These are phyloP conservation scores for Immersiella caudata DNA, from an alignment of 495 filamentous ascomycete genomes.

Conservation along the genomic window DNA sequence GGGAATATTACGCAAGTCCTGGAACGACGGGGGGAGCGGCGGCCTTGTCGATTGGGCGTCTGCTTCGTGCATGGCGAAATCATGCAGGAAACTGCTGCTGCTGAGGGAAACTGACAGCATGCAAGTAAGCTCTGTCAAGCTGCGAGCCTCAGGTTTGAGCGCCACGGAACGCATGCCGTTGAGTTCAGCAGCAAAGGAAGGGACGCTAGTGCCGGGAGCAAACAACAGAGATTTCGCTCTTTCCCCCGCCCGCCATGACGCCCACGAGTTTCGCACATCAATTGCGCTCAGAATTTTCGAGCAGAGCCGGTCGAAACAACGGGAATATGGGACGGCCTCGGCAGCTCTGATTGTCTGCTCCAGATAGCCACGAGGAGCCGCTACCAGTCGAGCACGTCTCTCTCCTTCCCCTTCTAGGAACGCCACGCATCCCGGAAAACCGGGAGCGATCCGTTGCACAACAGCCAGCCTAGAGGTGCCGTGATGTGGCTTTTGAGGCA, in stretches of 20 bases:
- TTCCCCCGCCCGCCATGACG: background rate
- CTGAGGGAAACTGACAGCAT: background rate
- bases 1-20: background rate
- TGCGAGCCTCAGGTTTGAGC: slow-evolving; percentile 4
- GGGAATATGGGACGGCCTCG: background rate
- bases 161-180: slow-evolving; percentile 2
- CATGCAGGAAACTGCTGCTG: background rate
- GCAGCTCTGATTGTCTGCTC: background rate
- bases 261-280: background rate
- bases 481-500: background rate
- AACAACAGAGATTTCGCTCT: slow-evolving; percentile 24
- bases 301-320: background rate
- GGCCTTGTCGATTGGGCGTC: slow-evolving; percentile 9
- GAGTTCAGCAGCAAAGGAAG: background rate
- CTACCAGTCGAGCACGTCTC: background rate
- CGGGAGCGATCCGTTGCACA: slow-evolving; percentile 15
- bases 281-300: background rate
- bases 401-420: slow-evolving; percentile 24
- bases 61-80: background rate
- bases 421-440: slow-evolving; percentile 21
- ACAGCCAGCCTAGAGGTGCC: background rate
- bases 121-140: slow-evolving; percentile 4
- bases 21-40: background rate
- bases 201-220: slow-evolving; percentile 12
- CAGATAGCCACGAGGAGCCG: background rate